Evolutionary conservation across 2,329 filamentous ascomycete species (phyloP).

Genomic region (Cyphellophora europaea): DNA sequence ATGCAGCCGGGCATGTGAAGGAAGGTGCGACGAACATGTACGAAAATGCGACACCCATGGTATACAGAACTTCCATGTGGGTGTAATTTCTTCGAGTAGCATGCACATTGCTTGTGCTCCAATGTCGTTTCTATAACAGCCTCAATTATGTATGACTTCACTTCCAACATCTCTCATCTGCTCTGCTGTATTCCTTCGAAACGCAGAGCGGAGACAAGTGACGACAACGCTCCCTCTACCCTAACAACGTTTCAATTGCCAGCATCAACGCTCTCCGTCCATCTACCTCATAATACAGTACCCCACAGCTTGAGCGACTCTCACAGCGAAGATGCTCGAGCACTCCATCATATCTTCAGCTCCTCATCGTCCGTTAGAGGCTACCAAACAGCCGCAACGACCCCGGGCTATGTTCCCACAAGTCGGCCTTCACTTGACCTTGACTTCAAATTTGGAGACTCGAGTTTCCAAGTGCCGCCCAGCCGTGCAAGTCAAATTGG

Average conservation of each 20-base stretch:
- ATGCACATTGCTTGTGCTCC: too few species aligned
- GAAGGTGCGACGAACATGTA: too few species aligned
- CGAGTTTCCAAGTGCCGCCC: constrained; percentile 4
- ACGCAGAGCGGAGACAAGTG: neutral
- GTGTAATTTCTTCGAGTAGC: too few species aligned
- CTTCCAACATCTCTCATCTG: constrained; percentile 1
- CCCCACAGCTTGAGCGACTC: constrained; percentile 8
- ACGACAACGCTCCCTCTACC: neutral
- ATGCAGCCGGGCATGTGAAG: too few species aligned
- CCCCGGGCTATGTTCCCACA: constrained; percentile 2
- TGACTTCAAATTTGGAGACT: constrained; percentile 8
- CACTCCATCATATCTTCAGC: constrained; percentile 13
- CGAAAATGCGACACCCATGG: too few species aligned
- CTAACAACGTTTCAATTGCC: constrained; percentile 3
- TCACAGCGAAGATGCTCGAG: constrained; percentile 8
- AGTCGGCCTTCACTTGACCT: constrained; percentile 11
- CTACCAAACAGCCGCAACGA: constrained; percentile 11
- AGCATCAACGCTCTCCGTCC: constrained; percentile 10
- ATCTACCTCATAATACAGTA: constrained; percentile 7
- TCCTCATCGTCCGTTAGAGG: constrained; percentile 14
- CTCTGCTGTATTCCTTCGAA: constrained; percentile 1
- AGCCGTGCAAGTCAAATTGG: constrained; percentile 12
- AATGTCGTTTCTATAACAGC: too few species aligned
- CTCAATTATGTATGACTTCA: constrained; percentile 1
- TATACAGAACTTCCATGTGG: too few species aligned